Conservation (phyloP, 2,329 filamentous ascomycete genomes). For the Exophiala viscosa region DNA sequence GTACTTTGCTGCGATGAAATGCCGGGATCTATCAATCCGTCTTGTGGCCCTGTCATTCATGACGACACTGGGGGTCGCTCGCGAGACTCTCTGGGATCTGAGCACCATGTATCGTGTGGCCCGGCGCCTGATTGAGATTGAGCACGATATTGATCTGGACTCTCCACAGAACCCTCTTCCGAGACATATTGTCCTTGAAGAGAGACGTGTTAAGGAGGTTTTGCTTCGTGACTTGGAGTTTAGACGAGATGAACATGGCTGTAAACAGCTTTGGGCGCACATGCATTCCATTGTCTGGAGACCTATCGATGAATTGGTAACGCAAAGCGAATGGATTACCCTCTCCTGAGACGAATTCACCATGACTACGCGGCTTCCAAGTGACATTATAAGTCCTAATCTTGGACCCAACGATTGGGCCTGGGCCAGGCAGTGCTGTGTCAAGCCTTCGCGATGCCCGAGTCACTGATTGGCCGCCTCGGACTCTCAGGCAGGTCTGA, state of each 20-base stretch:
- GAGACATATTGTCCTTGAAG: not conserved
- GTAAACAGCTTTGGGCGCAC: not conserved
- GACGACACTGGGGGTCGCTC: not conserved
- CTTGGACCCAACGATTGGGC: too few relatives aligned
- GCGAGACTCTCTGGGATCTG: not conserved
- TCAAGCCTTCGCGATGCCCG: not conserved
- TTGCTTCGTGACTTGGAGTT: not conserved
- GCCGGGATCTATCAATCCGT: not conserved
- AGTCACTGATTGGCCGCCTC: not conserved
- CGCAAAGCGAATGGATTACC: not conserved
- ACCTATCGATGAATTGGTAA: not conserved
- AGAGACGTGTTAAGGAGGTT: not conserved
- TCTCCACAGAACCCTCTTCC: not conserved
- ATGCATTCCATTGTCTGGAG: not conserved
- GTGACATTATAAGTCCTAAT: too few relatives aligned
- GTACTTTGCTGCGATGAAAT: slow-evolving; percentile 1
- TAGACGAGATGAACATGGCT: not conserved
- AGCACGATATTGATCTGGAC: not conserved
- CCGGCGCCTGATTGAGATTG: not conserved
- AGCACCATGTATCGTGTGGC: slow-evolving; percentile 1
- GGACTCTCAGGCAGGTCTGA: not conserved
- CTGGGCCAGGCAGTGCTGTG: too few relatives aligned
- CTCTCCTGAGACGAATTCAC: not conserved
- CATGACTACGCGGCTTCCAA: not conserved
- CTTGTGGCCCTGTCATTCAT: not conserved